These are phyloP conservation scores for Naganishia kalamii DNA, from an alignment of 768 basidiomycete genomes.

Conservation along the genomic window DNA sequence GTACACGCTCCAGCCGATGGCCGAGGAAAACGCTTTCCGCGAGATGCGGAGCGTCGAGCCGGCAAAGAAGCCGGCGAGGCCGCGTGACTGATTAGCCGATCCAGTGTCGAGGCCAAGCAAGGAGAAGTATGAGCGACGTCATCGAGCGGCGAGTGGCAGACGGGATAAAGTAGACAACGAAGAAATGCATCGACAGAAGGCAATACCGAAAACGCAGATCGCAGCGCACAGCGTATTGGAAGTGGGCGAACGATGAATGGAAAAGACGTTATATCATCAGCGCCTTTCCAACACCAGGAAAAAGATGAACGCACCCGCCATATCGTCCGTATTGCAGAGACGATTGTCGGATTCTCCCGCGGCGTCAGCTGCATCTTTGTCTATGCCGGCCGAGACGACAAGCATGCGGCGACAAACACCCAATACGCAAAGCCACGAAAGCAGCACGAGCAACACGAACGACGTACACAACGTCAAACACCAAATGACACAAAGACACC, in stretches of 20 bases:
- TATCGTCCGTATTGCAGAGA: slow-evolving; percentile 60
- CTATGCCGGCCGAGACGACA: slow-evolving; percentile 46
- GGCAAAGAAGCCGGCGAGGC: slow-evolving; percentile 73
- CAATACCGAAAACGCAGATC: too few relatives aligned
- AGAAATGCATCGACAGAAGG: too few relatives aligned
- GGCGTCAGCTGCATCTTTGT: slow-evolving; percentile 89
- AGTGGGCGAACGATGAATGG: too few relatives aligned
- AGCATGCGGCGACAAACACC: background rate
- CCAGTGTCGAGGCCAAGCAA: background rate
- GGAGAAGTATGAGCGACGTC: background rate
- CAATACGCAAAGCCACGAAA: too few relatives aligned
- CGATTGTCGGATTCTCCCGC: slow-evolving; percentile 68
- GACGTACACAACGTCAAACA: too few relatives aligned
- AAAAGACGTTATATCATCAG: background rate
- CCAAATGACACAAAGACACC: too few relatives aligned
- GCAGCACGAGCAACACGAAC: too few relatives aligned
- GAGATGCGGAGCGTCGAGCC: slow-evolving; percentile 74
- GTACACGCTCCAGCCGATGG: slow-evolving; percentile 86
- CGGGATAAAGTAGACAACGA: background rate
- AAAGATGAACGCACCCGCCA: slow-evolving; percentile 55
- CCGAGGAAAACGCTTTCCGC: slow-evolving; percentile 80
- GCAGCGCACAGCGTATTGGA: too few relatives aligned
- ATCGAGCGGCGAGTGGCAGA: background rate
- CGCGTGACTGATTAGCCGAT: slow-evolving; percentile 64
- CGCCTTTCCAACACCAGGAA: background rate